These are phyloP conservation scores for Vitis hybrid DNA, from an alignment of 177 flowering plant species.

Conservation along the genomic window DNA sequence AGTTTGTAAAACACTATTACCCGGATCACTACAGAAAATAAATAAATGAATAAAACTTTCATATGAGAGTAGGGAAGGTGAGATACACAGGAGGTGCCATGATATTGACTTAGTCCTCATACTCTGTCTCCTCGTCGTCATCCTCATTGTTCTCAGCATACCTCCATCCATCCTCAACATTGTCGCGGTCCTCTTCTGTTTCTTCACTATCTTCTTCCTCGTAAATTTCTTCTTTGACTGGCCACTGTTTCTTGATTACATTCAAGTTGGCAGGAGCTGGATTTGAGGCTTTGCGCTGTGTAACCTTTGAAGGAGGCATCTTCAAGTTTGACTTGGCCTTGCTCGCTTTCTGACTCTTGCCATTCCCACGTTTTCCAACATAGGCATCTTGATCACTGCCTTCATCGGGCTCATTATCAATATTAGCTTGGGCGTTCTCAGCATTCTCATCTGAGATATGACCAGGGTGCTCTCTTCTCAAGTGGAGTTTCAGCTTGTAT, in stretches of 20 bases:
- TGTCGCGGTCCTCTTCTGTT: constrained; percentile 91
- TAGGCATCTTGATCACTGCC: constrained; percentile 79
- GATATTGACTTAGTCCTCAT: constrained; percentile 48
- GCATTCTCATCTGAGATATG: constrained; percentile 75
- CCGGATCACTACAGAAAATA: no score
- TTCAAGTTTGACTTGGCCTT: constrained; percentile 55
- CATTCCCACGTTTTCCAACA: constrained; percentile 44
- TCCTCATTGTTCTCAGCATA: constrained; percentile 64
- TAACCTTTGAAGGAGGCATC: constrained; percentile 57
- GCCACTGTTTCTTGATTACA: constrained; percentile 59
- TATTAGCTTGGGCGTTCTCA: constrained; percentile 44
- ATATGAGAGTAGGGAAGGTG: no score
- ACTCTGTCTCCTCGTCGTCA: constrained; percentile 74
- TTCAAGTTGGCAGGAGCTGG: constrained; percentile 44
- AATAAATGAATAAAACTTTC: not conserved
- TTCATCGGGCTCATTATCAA: constrained; percentile 81
- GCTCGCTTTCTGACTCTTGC: constrained; percentile 55
- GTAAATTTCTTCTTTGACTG: constrained; percentile 45
- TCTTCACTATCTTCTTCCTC: constrained; percentile 95
- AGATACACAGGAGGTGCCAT: not conserved
- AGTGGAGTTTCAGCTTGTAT: constrained; percentile 93
- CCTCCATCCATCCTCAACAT: constrained; percentile 79
- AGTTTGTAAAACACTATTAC: no score
- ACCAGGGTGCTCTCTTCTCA: constrained; percentile 87
- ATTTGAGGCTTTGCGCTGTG: constrained; percentile 51